These are phyloP conservation scores for Albugo candida DNA, from an alignment of 352 stramenopile species.

Conservation along the genomic window DNA sequence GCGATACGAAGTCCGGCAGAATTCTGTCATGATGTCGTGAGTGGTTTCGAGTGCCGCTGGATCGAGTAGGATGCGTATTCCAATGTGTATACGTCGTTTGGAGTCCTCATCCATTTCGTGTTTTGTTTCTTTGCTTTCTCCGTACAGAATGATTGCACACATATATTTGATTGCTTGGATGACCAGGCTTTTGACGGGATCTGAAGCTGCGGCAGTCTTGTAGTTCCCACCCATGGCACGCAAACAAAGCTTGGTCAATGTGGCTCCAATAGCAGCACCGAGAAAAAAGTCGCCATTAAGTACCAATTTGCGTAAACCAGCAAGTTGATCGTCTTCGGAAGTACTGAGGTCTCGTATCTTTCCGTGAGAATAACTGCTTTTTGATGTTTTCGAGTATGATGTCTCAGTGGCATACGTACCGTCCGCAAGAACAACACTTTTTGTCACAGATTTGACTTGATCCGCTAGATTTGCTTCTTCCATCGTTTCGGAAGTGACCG, in stretches of 20 bases:
- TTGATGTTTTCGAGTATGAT: conserved; percentile 36
- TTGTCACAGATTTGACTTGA: conserved; percentile 81
- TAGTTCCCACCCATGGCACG: conserved; percentile 47
- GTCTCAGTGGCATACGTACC: conserved; percentile 99
- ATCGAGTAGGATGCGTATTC: conserved; percentile 89
- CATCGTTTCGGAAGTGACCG: conserved; percentile 3
- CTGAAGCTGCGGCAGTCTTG: conserved; percentile 19
- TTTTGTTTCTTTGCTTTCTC: conserved; percentile 53
- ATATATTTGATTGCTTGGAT: conserved; percentile 54
- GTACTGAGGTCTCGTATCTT: conserved; percentile 10
- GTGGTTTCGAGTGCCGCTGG: conserved; percentile 44
- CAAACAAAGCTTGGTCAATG: conserved; percentile 94
- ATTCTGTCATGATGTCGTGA: conserved; percentile 55
- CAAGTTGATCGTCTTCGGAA: conserved; percentile 40
- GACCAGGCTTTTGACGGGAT: conserved; percentile 42
- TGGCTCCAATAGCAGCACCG: conserved; percentile 79
- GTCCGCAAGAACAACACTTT: conserved; percentile 96
- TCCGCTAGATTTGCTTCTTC: conserved; percentile 6
- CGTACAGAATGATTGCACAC: conserved; percentile 50
- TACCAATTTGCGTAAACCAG: conserved; percentile 76
- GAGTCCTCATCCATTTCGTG: conserved; percentile 88
- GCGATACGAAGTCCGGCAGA: conserved; percentile 56
- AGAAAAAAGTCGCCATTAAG: conserved; percentile 94
- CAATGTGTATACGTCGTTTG: conserved; percentile 88
- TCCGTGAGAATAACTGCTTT: background rate